Base-by-base conservation (phyloP, 2,329 filamentous ascomycete species). In the Ambrosiella cleistominuta region DNA sequence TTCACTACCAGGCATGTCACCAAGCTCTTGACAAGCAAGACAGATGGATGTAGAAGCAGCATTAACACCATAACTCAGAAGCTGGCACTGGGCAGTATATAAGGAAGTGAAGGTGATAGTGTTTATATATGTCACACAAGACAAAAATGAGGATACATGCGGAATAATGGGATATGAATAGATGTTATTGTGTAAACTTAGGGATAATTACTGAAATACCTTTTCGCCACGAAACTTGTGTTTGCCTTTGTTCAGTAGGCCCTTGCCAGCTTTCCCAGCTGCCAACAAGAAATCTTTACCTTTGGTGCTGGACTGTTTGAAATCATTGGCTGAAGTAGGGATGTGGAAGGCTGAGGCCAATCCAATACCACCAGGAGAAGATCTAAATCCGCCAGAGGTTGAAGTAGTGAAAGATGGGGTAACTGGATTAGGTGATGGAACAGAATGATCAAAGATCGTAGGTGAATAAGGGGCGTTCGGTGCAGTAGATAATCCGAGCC, bases 221-320 rank as follows among this genome's bases (percentile, higher is more conserved):
- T 94, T 94, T 71, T 93, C 87, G 67, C 76, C 79, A 62, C 78
- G 75, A 68, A 95, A 82, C 70, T 88, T 91, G 72, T 80, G 91
- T 72, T 86, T 91, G 64, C 90, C 88, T 72, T 95, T 95, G 63
- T 86, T 88, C 69, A 96, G 83, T 63, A 96, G 71, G 56, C 90
- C 91, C 73, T 95, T 95, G 54, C 90, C 89, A 60, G 88, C 88
- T 67, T 88, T 89, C 57, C 88, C 88, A 57, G 90, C 90, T 19
- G 85, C 84, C 63, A 93, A 86, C 67, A 96, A 77, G 36, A 96
- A 73, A 65, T 94, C 89, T 72, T 95, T 96, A 68, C 90, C 83
- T 73, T 90, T 91, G 44, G 83, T 74, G 61, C 77, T 71, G 54
- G 79, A 79, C 60, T 75, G 72, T 47, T 74, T 75, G 63, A 80